phyloP scores from a whole-genome alignment of 2,329 filamentous ascomycete genomes.

The Cladosporium sp. region DNA sequence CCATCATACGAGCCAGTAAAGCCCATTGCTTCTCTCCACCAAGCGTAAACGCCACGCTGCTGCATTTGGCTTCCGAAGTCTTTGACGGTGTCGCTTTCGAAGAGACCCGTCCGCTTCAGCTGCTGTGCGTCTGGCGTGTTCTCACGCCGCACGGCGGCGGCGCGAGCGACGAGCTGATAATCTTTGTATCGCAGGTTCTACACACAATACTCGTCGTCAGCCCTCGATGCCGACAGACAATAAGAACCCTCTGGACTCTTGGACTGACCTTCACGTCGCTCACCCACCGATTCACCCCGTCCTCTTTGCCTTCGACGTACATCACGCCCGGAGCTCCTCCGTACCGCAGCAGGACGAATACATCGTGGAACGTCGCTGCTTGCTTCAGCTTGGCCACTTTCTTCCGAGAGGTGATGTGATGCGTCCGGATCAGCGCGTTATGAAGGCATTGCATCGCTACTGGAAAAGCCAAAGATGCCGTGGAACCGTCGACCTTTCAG shows the following conservation, averaged over 20 bases:
- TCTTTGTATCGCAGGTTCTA: constrained; percentile 65
- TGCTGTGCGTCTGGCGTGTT: not conserved
- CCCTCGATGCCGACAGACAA: not conserved
- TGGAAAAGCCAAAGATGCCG: not conserved
- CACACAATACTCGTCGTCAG: not conserved
- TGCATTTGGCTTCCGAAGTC: constrained; percentile 63
- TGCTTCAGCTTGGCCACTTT: constrained; percentile 63
- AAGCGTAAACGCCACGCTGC: constrained; percentile 52
- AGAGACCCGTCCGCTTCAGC: constrained; percentile 31
- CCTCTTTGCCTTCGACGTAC: constrained; percentile 65
- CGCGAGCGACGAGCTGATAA: constrained; percentile 59
- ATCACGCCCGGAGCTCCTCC: constrained; percentile 71
- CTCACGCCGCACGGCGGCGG: constrained; percentile 36
- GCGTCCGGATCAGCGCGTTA: constrained; percentile 68
- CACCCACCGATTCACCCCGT: constrained; percentile 60
- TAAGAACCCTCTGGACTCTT: not conserved
- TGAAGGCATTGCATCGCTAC: constrained; percentile 10
- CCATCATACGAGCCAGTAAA: constrained; percentile 28
- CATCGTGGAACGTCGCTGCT: constrained; percentile 56
- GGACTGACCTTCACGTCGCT: constrained; percentile 51
- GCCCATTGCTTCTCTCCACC: constrained; percentile 69
- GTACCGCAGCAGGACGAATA: constrained; percentile 62
- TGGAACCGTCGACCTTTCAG: not conserved
- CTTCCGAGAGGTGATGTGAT: constrained; percentile 77
- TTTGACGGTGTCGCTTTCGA: constrained; percentile 60